A percentile compares a stretch with the other conserved stretches of the same genome.
phyloP scores from a whole-genome alignment of 1,284 basidiomycete genomes.

The Veloboletus limbatus region DNA sequence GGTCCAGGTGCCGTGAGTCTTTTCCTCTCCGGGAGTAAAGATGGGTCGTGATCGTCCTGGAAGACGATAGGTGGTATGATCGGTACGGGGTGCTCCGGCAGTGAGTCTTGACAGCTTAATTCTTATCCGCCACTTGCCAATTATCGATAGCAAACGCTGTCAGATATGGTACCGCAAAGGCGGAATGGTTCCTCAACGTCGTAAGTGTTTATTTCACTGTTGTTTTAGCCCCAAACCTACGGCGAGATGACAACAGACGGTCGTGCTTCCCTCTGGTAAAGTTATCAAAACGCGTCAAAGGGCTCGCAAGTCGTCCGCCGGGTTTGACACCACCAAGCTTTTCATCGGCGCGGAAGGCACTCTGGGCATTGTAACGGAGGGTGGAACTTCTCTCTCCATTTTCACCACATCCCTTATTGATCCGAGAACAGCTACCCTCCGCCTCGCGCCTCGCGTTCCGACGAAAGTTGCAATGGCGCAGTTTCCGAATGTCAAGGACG shows the following conservation, averaged over 20 bases:
- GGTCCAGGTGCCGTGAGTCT: slow-evolving; percentile 49
- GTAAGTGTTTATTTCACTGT: slow-evolving; percentile 34
- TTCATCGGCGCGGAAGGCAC: slow-evolving; percentile 85
- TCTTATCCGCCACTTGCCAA: slow-evolving; percentile 42
- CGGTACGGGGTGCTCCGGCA: slow-evolving; percentile 54
- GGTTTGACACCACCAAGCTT: slow-evolving; percentile 76
- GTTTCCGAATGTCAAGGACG: slow-evolving; percentile 59
- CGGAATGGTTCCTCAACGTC: slow-evolving; percentile 70
- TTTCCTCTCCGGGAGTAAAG: slow-evolving; percentile 1
- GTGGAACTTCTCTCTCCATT: slow-evolving; percentile 28
- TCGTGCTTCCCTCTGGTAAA: slow-evolving; percentile 76
- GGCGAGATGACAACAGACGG: slow-evolving; percentile 44
- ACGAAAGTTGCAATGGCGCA: slow-evolving; percentile 73
- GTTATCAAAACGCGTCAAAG: slow-evolving; percentile 76
- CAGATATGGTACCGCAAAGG: slow-evolving; percentile 75
- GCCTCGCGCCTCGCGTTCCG: slow-evolving; percentile 74
- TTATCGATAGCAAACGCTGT: slow-evolving; percentile 68
- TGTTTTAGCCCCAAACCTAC: not conserved
- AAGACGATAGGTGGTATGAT: slow-evolving; percentile 59
- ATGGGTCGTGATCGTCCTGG: slow-evolving; percentile 10
- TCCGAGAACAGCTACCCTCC: slow-evolving; percentile 58
- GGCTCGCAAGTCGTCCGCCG: slow-evolving; percentile 73
- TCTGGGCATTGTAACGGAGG: slow-evolving; percentile 77
- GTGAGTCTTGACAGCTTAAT: slow-evolving; percentile 33
- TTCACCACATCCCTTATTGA: not conserved